Conservation (phyloP, 2,329 filamentous ascomycete species). For the Aspergillus persii region DNA sequence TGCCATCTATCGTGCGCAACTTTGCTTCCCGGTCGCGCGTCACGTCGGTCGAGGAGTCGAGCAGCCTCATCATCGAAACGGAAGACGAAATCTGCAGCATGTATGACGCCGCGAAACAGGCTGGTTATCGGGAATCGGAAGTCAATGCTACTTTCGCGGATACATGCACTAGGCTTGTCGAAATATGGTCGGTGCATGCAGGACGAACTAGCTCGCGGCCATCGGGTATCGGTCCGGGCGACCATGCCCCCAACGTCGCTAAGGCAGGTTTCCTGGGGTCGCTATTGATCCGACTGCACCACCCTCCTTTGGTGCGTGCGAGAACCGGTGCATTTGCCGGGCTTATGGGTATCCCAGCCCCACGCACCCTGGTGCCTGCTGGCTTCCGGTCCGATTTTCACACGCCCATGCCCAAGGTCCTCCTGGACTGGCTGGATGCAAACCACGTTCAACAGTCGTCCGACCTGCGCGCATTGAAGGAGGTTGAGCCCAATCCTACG, state of each 20-base stretch:
- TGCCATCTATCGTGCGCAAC: slow-evolving; percentile 69
- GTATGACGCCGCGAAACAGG: slow-evolving; percentile 49
- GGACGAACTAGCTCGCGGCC: slow-evolving; percentile 37
- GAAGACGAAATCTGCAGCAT: slow-evolving; percentile 68
- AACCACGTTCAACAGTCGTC: slow-evolving; percentile 71
- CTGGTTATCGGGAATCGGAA: slow-evolving; percentile 31
- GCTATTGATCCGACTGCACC: slow-evolving; percentile 75
- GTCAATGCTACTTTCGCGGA: slow-evolving; percentile 33
- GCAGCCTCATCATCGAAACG: slow-evolving; percentile 70
- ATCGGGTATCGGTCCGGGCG: slow-evolving; percentile 64
- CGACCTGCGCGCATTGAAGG: slow-evolving; percentile 64
- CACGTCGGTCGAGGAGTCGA: slow-evolving; percentile 65
- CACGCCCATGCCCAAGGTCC: slow-evolving; percentile 65
- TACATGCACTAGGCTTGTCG: slow-evolving; percentile 33
- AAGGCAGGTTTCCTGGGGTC: slow-evolving; percentile 79
- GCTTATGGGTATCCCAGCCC: slow-evolving; percentile 23
- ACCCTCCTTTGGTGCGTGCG: slow-evolving; percentile 53
- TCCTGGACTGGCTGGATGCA: slow-evolving; percentile 78
- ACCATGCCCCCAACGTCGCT: slow-evolving; percentile 61
- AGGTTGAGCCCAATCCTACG: slow-evolving; percentile 68
- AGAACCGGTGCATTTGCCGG: slow-evolving; percentile 21
- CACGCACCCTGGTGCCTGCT: slow-evolving; percentile 30
- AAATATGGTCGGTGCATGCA: slow-evolving; percentile 32
- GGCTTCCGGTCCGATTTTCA: slow-evolving; percentile 25
- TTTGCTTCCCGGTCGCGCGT: slow-evolving; percentile 58